A percentile compares a stretch with the other conserved stretches of the same genome.
Evolutionary conservation across 169 alveolate genomes (phyloP).

Genomic region (Eimeria praecox): DNA sequence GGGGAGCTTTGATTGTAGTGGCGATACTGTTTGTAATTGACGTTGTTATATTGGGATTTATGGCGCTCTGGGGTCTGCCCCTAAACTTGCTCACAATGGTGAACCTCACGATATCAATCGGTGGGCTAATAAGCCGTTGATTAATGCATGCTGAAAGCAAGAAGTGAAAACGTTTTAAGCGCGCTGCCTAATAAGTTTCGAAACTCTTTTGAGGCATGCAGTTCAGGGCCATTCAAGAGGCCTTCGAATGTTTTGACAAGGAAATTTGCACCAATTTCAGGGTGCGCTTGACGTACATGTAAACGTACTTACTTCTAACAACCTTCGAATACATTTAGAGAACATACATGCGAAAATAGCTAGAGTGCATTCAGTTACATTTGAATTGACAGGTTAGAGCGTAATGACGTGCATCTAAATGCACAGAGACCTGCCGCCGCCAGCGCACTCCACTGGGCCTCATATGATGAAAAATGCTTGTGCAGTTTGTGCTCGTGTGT

Average conservation of each 20-base stretch:
- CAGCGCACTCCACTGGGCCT: background rate
- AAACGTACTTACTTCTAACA: background rate
- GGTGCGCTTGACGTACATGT: background rate
- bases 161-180: background rate
- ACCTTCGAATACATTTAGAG: background rate
- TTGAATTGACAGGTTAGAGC: background rate
- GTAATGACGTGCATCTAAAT: background rate
- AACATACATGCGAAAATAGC: background rate
- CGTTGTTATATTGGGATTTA: conserved; percentile 89
- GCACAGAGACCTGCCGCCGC: background rate
- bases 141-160: background rate
- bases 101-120: conserved; percentile 89
- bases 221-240: background rate
- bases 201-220: background rate
- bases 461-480: background rate
- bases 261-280: background rate
- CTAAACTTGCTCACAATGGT: conserved; percentile 93
- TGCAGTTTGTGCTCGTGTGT: background rate
- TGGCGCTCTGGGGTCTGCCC: conserved; percentile 90
- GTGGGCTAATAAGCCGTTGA: conserved; percentile 75
- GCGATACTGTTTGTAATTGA: conserved; percentile 87
- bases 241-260: background rate
- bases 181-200: conserved; percentile 61
- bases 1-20: conserved; percentile 87
- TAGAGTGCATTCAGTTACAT: background rate